phyloP scores from a whole-genome alignment of 2,329 filamentous ascomycete species.

The Penicillium italicum region DNA sequence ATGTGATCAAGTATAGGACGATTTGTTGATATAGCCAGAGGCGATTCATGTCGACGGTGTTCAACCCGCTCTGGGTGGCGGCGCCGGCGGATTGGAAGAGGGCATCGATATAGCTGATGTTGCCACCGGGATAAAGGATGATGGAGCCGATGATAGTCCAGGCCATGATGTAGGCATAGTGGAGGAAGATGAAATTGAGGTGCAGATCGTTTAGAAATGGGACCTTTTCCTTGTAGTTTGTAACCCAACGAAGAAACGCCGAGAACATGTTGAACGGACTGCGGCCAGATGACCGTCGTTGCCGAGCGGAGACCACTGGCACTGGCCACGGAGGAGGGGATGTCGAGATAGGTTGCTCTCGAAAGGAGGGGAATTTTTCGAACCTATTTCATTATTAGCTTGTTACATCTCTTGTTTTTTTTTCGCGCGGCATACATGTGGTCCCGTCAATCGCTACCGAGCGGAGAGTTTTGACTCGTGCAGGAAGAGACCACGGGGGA shows the following conservation, averaged over 20 bases:
- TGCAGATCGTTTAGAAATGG: conserved; percentile 38
- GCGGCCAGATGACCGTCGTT: conserved; percentile 12
- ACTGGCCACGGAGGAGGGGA: conserved; percentile 7
- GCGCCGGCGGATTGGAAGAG: conserved; percentile 83
- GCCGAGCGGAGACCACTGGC: conserved; percentile 5
- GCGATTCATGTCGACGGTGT: conserved; percentile 66
- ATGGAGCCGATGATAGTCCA: conserved; percentile 72
- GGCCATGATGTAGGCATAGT: conserved; percentile 72
- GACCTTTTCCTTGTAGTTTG: conserved; percentile 32
- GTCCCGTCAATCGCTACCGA: conserved; percentile 19
- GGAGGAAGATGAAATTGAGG: conserved; percentile 47
- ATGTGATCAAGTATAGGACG: conserved; percentile 66
- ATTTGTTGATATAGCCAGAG: conserved; percentile 71
- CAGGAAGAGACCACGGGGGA: conserved; percentile 4
- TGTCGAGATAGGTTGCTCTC: conserved; percentile 8
- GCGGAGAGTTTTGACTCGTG: conserved; percentile 13
- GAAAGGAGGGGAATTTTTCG: conserved; percentile 18
- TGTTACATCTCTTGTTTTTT: background rate
- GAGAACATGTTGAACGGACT: conserved; percentile 29
- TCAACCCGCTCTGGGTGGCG: conserved; percentile 89
- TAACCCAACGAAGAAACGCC: conserved; percentile 19
- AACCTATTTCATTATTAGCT: conserved; percentile 11
- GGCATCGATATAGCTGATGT: conserved; percentile 76
- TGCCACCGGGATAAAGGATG: conserved; percentile 64
- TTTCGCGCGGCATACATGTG: conserved; percentile 17